phyloP scores from a whole-genome alignment of 768 basidiomycete species.

The Mycena venus region DNA sequence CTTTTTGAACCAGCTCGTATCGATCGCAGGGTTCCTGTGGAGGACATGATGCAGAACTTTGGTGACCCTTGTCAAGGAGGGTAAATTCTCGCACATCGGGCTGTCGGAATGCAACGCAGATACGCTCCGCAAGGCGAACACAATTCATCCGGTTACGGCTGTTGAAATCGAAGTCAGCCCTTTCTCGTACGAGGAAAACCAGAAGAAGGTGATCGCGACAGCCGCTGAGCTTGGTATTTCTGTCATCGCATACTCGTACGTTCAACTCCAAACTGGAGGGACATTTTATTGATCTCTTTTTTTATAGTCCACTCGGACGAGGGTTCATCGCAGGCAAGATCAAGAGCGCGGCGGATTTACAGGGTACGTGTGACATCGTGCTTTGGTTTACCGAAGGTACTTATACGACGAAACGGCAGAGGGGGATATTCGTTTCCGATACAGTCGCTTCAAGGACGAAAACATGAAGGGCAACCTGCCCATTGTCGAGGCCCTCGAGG shows the following conservation, averaged over 20 bases:
- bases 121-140: conserved; percentile 57
- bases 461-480: conserved; percentile 58
- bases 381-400: background rate
- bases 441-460: conserved; percentile 63
- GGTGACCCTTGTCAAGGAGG: conserved; percentile 63
- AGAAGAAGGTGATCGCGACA: conserved; percentile 67
- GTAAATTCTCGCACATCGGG: conserved; percentile 71
- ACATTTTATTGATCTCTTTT: too few species aligned
- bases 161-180: conserved; percentile 80
- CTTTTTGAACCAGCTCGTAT: conserved; percentile 68
- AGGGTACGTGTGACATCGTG: conserved; percentile 30
- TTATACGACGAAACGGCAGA: conserved; percentile 36
- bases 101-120: conserved; percentile 66
- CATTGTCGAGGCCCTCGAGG: conserved; percentile 56
- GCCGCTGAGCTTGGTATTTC: conserved; percentile 69
- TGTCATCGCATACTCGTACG: conserved; percentile 72
- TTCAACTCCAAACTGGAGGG: too few species aligned
- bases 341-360: conserved; percentile 52
- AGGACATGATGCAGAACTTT: conserved; percentile 60
- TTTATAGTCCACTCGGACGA: conserved; percentile 62
- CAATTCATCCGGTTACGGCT: conserved; percentile 64
- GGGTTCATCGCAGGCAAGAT: conserved; percentile 68
- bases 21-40: conserved; percentile 57
- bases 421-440: conserved; percentile 53
- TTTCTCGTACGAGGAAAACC: conserved; percentile 68